Evolutionary conservation across 2,329 filamentous ascomycete species (phyloP).

Genomic region (Fusarium sp.): DNA sequence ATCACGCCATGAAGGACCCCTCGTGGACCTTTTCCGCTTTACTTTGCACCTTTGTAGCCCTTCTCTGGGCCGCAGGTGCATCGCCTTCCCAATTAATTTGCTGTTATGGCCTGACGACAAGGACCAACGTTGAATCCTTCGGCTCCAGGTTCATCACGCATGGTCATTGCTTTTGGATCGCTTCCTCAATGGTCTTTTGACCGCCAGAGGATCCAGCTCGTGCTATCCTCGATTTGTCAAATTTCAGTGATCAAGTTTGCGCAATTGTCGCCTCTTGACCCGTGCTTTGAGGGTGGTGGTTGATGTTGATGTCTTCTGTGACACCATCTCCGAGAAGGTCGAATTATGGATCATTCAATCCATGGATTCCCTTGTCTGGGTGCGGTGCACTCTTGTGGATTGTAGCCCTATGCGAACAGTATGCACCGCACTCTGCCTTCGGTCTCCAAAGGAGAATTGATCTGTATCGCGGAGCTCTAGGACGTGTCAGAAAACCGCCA

Average conservation of each 20-base stretch:
- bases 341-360: not conserved
- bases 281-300: not conserved
- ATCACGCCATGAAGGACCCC: not conserved
- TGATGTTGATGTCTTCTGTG: not conserved
- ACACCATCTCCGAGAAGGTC: not conserved
- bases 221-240: not conserved
- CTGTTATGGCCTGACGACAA: not conserved
- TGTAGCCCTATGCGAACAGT: not conserved
- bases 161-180: slow-evolving; percentile 2
- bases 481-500: slow-evolving; percentile 5
- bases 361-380: not conserved
- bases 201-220: not conserved
- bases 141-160: not conserved
- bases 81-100: not conserved
- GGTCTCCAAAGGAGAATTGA: slow-evolving; percentile 2
- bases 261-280: not conserved
- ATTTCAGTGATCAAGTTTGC: not conserved
- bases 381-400: not conserved
- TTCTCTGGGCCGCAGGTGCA: not conserved
- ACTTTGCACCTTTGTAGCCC: not conserved
- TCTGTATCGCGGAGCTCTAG: not conserved
- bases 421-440: not conserved
- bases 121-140: not conserved
- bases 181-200: not conserved
- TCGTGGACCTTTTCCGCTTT: not conserved